Percentiles rank a stretch among this genome's conserved stretches.
phyloP scores from a whole-genome alignment of 108 stramenopile genomes.

The Ochromonas danica region DNA sequence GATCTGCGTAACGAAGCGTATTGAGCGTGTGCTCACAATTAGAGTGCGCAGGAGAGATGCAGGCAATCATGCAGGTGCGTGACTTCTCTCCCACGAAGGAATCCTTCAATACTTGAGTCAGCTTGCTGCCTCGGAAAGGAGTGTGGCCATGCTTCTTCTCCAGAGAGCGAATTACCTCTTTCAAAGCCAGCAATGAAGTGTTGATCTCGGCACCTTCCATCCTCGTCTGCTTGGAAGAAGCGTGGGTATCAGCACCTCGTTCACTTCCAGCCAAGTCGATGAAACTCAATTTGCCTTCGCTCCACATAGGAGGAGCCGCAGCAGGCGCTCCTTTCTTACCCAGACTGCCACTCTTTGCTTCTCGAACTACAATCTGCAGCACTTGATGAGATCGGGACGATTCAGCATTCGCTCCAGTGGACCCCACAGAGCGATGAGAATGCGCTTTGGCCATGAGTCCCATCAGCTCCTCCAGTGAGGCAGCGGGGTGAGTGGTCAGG shows the following conservation, averaged over 20 bases:
- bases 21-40: slow-evolving; percentile 71
- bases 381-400: slow-evolving; percentile 27
- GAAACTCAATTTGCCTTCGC: slow-evolving; percentile 58
- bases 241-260: slow-evolving; percentile 63
- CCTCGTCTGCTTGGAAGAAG: slow-evolving; percentile 55
- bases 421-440: not conserved
- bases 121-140: slow-evolving; percentile 57
- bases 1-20: slow-evolving; percentile 50
- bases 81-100: slow-evolving; percentile 56
- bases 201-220: slow-evolving; percentile 74
- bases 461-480: not conserved
- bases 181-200: slow-evolving; percentile 65
- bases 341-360: not conserved
- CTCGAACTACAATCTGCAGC: not conserved
- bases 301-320: not conserved
- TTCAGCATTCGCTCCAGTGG: slow-evolving; percentile 28
- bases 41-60: slow-evolving; percentile 59
- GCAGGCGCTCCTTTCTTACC: not conserved
- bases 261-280: slow-evolving; percentile 78
- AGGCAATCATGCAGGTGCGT: slow-evolving; percentile 64
- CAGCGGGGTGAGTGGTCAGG: not conserved
- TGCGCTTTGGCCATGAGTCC: not conserved
- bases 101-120: slow-evolving; percentile 67
- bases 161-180: slow-evolving; percentile 68
- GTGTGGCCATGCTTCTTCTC: slow-evolving; percentile 39